phyloP scores from a whole-genome alignment of 164 flowering plant genomes.

The Nymphaea thermarum region DNA sequence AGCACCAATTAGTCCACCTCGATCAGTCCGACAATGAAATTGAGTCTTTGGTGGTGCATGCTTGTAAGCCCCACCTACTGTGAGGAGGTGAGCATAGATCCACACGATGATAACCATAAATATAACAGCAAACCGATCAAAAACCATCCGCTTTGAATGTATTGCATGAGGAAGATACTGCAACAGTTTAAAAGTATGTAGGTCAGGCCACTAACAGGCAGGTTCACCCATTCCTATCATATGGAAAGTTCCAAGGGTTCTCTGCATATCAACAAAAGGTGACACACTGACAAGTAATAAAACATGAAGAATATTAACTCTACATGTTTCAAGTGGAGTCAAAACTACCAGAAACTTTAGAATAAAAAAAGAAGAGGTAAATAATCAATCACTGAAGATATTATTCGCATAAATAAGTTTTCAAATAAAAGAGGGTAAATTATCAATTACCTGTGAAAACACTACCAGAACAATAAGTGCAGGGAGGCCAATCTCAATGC shows the following conservation, averaged over 20 bases:
- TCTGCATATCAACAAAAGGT: no score
- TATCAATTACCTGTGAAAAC: constrained; percentile 63
- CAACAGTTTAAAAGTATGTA: not conserved
- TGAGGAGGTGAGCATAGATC: constrained; percentile 89
- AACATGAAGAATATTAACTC: no score
- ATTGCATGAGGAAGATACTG: constrained; percentile 73
- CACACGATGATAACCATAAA: constrained; percentile 75
- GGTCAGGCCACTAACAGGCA: no score
- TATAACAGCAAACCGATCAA: constrained; percentile 82
- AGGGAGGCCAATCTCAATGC: constrained; percentile 88
- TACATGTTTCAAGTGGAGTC: no score
- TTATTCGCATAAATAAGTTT: no score
- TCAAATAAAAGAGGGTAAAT: not conserved
- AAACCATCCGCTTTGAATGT: constrained; percentile 31
- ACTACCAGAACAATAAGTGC: constrained; percentile 54
- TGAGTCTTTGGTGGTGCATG: constrained; percentile 47
- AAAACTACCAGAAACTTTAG: no score
- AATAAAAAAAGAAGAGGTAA: no score
- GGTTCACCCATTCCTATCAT: no score
- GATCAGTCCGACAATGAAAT: constrained; percentile 73
- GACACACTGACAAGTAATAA: no score
- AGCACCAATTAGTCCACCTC: constrained; percentile 68
- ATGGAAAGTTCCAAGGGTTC: no score
- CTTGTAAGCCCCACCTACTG: constrained; percentile 91
- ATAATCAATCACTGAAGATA: no score